phyloP scores from a whole-genome alignment of 2,329 filamentous ascomycete species.

The Neurospora sp. region DNA sequence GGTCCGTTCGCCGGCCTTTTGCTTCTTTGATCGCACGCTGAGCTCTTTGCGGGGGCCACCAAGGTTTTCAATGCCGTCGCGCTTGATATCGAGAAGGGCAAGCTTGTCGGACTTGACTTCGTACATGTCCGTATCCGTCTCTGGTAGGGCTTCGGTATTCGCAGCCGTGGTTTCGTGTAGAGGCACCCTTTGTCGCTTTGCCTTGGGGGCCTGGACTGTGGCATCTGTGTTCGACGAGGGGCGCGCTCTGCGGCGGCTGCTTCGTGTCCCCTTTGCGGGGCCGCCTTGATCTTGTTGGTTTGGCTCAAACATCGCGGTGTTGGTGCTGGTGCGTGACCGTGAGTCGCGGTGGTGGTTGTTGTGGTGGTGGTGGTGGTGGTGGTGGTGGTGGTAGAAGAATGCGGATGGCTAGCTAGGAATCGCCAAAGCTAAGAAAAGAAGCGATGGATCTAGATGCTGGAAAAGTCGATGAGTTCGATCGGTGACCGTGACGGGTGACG shows the following conservation, averaged over 20 bases:
- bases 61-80: constrained; percentile 36
- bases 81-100: constrained; percentile 33
- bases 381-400: background rate
- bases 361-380: background rate
- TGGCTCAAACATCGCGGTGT: constrained; percentile 47
- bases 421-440: background rate
- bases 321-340: background rate
- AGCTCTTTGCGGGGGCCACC: constrained; percentile 36
- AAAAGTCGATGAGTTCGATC: background rate
- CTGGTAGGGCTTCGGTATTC: constrained; percentile 39
- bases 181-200: constrained; percentile 52
- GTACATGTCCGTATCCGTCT: constrained; percentile 48
- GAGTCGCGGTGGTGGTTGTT: background rate
- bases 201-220: constrained; percentile 48
- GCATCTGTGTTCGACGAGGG: constrained; percentile 43
- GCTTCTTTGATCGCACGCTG: constrained; percentile 52
- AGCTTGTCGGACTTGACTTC: constrained; percentile 47
- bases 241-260: constrained; percentile 49
- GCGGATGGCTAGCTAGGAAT: background rate
- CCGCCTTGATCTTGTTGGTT: constrained; percentile 37
- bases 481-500: background rate
- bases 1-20: constrained; percentile 51
- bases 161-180: constrained; percentile 47
- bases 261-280: constrained; percentile 47
- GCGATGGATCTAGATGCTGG: background rate